phyloP scores from a whole-genome alignment of 2,329 filamentous ascomycete genomes.

The Hypoxylon sp. region DNA sequence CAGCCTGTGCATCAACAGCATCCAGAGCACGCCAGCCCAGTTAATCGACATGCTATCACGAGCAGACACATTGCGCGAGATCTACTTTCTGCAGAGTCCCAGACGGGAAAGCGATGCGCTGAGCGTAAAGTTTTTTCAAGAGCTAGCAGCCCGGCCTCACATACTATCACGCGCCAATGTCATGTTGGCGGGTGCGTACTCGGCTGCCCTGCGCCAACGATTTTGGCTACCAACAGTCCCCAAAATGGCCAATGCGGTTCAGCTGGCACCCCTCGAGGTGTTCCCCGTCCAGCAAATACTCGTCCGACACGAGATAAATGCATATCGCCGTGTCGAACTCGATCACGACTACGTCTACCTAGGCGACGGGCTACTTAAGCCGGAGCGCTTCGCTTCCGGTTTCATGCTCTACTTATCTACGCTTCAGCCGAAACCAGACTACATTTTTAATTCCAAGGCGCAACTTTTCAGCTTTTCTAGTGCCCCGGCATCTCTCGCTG shows the following conservation, averaged over 20 bases:
- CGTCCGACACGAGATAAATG: neutral
- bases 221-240: neutral
- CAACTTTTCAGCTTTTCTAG: neutral
- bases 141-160: neutral
- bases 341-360: slow-evolving; percentile 25
- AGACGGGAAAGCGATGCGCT: neutral
- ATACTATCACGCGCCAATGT: neutral
- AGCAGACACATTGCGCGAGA: neutral
- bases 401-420: slow-evolving; percentile 31
- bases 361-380: slow-evolving; percentile 35
- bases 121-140: neutral
- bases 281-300: neutral
- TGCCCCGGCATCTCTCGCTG: neutral
- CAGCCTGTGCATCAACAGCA: neutral
- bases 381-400: slow-evolving; percentile 32
- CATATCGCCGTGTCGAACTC: neutral
- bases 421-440: neutral
- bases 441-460: neutral
- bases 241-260: neutral
- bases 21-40: neutral
- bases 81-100: neutral
- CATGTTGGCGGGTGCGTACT: neutral
- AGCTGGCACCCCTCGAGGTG: neutral
- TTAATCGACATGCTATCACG: neutral
- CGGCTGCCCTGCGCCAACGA: neutral